Evolutionary conservation across 2,329 filamentous ascomycete species (phyloP).

Genomic region (Fusarium avenaceum): DNA sequence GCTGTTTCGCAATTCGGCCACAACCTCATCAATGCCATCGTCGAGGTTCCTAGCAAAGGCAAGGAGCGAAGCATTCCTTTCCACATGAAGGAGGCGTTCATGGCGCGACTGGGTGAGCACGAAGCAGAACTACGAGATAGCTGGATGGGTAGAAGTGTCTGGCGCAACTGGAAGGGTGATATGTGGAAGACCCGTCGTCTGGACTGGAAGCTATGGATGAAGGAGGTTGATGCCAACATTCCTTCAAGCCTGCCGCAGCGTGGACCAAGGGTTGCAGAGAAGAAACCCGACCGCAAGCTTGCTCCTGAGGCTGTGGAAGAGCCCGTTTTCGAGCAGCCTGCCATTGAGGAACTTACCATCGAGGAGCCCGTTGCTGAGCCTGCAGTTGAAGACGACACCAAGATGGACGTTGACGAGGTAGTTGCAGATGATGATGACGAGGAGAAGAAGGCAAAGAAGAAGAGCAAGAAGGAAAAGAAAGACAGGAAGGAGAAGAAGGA

Average conservation of each 20-base stretch:
- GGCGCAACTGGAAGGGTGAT: conserved; percentile 71
- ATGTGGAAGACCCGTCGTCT: conserved; percentile 66
- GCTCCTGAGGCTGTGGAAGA: conserved; percentile 13
- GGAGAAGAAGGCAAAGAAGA: conserved; percentile 8
- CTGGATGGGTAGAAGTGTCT: conserved; percentile 68
- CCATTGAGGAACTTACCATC: neutral
- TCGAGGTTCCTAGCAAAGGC: conserved; percentile 64
- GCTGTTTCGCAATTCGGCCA: conserved; percentile 66
- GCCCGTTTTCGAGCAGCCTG: conserved; percentile 1
- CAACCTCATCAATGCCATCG: conserved; percentile 64
- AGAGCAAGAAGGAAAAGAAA: conserved; percentile 9
- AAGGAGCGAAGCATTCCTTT: conserved; percentile 65
- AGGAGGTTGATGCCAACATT: conserved; percentile 57
- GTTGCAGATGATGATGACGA: conserved; percentile 19
- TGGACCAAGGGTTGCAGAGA: conserved; percentile 27
- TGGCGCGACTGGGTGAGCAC: conserved; percentile 61
- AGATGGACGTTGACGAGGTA: conserved; percentile 31
- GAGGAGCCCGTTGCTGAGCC: conserved; percentile 5
- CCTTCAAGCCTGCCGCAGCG: conserved; percentile 38
- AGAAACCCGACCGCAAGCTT: conserved; percentile 7
- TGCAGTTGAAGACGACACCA: conserved; percentile 2
- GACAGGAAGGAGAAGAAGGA: conserved; percentile 6
- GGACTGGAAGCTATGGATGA: conserved; percentile 71
- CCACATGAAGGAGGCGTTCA: conserved; percentile 69
- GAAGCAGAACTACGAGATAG: conserved; percentile 66